These are phyloP conservation scores for Verticillium isaacii DNA, from an alignment of 2,329 filamentous ascomycete genomes.

Conservation along the genomic window DNA sequence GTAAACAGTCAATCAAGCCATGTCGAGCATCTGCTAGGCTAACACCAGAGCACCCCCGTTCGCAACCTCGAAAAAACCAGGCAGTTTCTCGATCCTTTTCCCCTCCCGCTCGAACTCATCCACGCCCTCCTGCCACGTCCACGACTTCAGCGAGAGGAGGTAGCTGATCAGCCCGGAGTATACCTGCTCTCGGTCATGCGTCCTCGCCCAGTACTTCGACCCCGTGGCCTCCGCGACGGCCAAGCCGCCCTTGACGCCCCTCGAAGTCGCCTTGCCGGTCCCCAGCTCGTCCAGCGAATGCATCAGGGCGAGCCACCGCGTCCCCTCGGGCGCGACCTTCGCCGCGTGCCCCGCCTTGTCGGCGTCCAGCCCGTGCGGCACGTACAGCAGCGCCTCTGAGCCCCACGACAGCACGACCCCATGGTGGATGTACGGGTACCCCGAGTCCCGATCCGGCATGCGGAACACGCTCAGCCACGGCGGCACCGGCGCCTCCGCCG, in stretches of 20 bases:
- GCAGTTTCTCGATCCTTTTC: not conserved
- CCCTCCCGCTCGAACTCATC: not conserved
- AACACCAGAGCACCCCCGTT: not conserved
- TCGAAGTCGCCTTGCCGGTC: not conserved
- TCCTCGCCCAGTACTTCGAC: slow-evolving; percentile 3
- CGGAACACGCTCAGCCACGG: slow-evolving; percentile 3
- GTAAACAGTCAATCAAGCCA: not conserved
- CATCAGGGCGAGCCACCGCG: not conserved
- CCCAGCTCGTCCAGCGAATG: slow-evolving; percentile 1
- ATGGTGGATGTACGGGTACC: not conserved
- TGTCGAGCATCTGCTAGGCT: not conserved
- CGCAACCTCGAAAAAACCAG: not conserved
- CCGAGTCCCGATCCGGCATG: not conserved
- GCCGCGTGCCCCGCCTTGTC: not conserved
- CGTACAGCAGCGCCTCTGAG: slow-evolving; percentile 1
- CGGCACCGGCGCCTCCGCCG: not conserved
- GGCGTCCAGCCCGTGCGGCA: slow-evolving; percentile 1
- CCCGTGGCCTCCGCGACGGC: not conserved
- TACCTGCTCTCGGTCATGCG: slow-evolving; percentile 1
- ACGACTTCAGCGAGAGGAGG: not conserved
- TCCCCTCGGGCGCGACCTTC: not conserved
- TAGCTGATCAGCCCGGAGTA: slow-evolving; percentile 3
- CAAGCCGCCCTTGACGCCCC: not conserved
- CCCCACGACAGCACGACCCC: not conserved
- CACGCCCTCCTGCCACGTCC: not conserved